phyloP scores from a whole-genome alignment of 78 protist genomes.

The Creolimax fragrantissima region DNA sequence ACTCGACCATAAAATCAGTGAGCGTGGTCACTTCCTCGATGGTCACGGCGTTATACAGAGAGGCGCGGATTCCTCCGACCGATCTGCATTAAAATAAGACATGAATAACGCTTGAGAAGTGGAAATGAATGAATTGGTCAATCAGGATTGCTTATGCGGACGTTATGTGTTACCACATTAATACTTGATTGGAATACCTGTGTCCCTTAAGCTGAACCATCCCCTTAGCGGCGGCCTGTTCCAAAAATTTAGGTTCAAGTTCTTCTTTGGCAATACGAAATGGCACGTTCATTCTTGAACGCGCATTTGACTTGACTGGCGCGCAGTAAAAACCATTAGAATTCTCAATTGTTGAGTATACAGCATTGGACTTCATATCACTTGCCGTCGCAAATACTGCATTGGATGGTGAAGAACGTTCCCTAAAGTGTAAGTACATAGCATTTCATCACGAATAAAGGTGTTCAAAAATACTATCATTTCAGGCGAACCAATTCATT shows the following conservation, averaged over 20 bases:
- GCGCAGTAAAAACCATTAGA: slow-evolving; percentile 47
- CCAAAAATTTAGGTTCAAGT: slow-evolving; percentile 43
- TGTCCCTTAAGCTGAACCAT: slow-evolving; percentile 34
- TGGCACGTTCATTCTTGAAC: slow-evolving; percentile 82
- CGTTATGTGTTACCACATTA: too few relatives aligned
- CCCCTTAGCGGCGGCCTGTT: slow-evolving; percentile 47
- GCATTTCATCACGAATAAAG: too few relatives aligned
- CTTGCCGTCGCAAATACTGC: not conserved
- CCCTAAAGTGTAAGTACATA: too few relatives aligned
- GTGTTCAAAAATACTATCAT: too few relatives aligned
- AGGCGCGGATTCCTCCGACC: slow-evolving; percentile 86
- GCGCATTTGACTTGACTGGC: slow-evolving; percentile 37
- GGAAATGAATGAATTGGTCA: too few relatives aligned
- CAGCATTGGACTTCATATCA: slow-evolving; percentile 23
- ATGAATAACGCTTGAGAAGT: not conserved
- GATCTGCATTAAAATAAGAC: slow-evolving; percentile 28
- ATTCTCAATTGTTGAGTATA: slow-evolving; percentile 59
- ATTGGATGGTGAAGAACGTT: not conserved
- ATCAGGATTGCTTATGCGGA: too few relatives aligned
- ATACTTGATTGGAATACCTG: not conserved
- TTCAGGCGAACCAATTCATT: too few relatives aligned
- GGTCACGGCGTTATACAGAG: slow-evolving; percentile 82
- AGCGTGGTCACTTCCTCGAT: slow-evolving; percentile 52
- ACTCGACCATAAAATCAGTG: slow-evolving; percentile 10
- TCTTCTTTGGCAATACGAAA: slow-evolving; percentile 37